phyloP scores from a whole-genome alignment of 1,139 yeast genomes.

The Pichia norvegensis region DNA sequence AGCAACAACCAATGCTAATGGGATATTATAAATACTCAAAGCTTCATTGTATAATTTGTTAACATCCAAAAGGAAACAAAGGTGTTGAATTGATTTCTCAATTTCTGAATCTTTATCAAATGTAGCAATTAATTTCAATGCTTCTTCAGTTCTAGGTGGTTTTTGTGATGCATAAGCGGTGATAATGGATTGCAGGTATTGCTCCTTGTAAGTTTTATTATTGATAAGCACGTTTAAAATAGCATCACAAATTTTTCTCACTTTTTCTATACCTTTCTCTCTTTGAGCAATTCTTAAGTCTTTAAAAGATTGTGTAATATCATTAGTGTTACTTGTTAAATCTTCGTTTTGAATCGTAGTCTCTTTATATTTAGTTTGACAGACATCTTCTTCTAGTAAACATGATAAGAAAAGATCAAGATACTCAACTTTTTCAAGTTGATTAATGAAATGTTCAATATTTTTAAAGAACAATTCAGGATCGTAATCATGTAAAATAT shows the following conservation, averaged over 20 bases:
- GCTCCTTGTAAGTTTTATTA: conserved; percentile 44
- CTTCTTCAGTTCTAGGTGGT: conserved; percentile 78
- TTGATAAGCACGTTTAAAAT: conserved; percentile 48
- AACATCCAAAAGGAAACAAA: conserved; percentile 88
- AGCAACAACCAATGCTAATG: conserved; percentile 73
- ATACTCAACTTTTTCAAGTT: conserved; percentile 65
- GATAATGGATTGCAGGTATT: conserved; percentile 68
- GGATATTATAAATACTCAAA: conserved; percentile 75
- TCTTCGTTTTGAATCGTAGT: conserved; percentile 34
- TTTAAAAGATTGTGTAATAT: conserved; percentile 12
- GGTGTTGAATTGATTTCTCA: conserved; percentile 64
- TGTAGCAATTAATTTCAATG: conserved; percentile 54
- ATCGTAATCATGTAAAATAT: conserved; percentile 79
- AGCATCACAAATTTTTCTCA: conserved; percentile 70
- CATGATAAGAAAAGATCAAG: conserved; percentile 84
- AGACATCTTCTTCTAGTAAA: conserved; percentile 79
- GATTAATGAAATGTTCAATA: conserved; percentile 61
- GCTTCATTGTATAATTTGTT: conserved; percentile 74
- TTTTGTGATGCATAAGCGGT: conserved; percentile 90
- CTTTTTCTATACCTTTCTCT: conserved; percentile 42
- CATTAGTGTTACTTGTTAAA: neutral
- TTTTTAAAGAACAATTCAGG: conserved; percentile 61
- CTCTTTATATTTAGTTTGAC: conserved; percentile 74
- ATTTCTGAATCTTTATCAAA: conserved; percentile 42
- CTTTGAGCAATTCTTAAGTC: conserved; percentile 15